phyloP scores from a whole-genome alignment of 2,329 filamentous ascomycete species.

The Hypoxylon sp. region DNA sequence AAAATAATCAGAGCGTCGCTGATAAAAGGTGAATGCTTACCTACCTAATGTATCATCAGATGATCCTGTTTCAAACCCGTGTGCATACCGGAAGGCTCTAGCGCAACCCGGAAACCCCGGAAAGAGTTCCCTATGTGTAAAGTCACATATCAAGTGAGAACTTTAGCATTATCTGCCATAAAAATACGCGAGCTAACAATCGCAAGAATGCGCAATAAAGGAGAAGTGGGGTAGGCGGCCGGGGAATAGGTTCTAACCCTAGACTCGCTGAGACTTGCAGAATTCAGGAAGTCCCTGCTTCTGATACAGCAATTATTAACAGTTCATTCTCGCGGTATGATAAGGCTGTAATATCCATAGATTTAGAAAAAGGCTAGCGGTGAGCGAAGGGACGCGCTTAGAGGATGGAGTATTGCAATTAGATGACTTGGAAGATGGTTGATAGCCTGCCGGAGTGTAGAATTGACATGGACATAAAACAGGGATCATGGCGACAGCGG shows the following conservation, averaged over 20 bases:
- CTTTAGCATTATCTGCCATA: constrained; percentile 6
- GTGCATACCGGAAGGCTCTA: constrained; percentile 16
- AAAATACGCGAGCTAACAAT: constrained; percentile 11
- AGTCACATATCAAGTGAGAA: constrained; percentile 21
- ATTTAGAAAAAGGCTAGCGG: neutral
- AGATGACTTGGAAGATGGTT: no score
- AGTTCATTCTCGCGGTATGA: neutral
- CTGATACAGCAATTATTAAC: neutral
- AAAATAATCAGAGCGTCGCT: neutral
- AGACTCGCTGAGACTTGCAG: neutral
- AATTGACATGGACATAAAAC: neutral
- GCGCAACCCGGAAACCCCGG: constrained; percentile 39
- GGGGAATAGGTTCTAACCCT: neutral
- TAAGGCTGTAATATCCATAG: neutral
- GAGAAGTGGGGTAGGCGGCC: constrained; percentile 9
- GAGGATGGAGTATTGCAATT: neutral
- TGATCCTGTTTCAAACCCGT: constrained; percentile 19
- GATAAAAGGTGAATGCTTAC: constrained; percentile 2
- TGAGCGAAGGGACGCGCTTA: neutral
- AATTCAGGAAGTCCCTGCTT: neutral
- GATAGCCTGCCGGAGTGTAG: neutral
- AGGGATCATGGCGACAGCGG: constrained; percentile 4
- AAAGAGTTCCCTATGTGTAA: constrained; percentile 24
- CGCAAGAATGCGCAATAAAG: constrained; percentile 1
- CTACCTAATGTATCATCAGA: constrained; percentile 4